These are phyloP conservation scores for Nigrograna mackinnonii DNA, from an alignment of 2,329 filamentous ascomycete genomes.

Conservation along the genomic window DNA sequence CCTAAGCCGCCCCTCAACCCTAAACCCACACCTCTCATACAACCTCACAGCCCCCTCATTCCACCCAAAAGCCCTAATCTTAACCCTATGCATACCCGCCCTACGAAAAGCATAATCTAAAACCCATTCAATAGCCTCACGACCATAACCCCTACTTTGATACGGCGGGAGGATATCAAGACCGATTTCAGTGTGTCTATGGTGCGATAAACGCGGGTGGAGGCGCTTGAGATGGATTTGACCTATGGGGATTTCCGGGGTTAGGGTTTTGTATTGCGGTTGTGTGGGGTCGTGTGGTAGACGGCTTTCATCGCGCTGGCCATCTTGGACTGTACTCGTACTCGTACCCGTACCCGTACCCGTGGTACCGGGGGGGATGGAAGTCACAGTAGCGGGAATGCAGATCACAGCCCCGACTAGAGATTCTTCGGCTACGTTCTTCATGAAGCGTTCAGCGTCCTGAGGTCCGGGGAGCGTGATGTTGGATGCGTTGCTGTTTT, in stretches of 20 bases:
- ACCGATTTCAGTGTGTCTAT: slow-evolving; percentile 47
- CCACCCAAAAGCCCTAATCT: slow-evolving; percentile 44
- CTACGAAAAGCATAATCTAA: slow-evolving; percentile 51
- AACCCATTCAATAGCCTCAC: slow-evolving; percentile 52
- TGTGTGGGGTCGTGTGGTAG: too few species aligned
- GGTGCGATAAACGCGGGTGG: slow-evolving; percentile 28
- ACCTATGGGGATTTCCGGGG: slow-evolving; percentile 15
- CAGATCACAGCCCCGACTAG: slow-evolving; percentile 29
- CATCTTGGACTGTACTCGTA: too few species aligned
- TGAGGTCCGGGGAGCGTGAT: slow-evolving; percentile 15
- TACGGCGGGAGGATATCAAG: slow-evolving; percentile 40
- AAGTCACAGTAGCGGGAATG: neutral
- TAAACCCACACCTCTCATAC: slow-evolving; percentile 53
- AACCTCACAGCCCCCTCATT: slow-evolving; percentile 48
- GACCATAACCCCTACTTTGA: slow-evolving; percentile 50
- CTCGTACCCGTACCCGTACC: too few species aligned
- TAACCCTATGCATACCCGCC: slow-evolving; percentile 51
- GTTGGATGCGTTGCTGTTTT: slow-evolving; percentile 28
- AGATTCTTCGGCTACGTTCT: slow-evolving; percentile 16
- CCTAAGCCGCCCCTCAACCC: slow-evolving; percentile 46
- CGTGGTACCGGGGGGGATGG: too few species aligned
- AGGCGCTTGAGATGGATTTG: slow-evolving; percentile 14
- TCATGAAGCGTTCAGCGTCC: slow-evolving; percentile 19
- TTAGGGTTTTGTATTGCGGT: slow-evolving; percentile 1
- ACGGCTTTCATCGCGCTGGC: too few species aligned